Conservation (phyloP, 768 basidiomycete species). For the Mycena filopes region DNA sequence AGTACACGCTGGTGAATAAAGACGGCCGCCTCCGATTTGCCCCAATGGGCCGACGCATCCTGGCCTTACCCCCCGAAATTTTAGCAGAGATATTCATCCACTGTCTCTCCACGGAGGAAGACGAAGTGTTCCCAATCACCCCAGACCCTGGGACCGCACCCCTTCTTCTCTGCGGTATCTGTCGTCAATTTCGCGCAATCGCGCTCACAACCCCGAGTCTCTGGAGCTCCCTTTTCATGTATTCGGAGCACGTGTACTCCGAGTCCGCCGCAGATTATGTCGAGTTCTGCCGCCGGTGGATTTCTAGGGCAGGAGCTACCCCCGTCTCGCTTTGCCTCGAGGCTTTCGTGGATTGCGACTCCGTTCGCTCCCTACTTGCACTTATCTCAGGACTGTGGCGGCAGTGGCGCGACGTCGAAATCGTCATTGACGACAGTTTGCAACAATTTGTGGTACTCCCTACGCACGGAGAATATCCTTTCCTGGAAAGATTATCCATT, state of each 20-base stretch:
- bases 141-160: background rate
- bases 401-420: background rate
- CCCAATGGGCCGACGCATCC: too few species aligned
- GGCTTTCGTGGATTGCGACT: background rate
- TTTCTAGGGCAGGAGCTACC: background rate
- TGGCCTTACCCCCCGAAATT: background rate
- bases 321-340: background rate
- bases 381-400: background rate
- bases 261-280: background rate
- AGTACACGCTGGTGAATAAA: too few species aligned
- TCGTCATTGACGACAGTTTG: background rate
- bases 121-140: background rate
- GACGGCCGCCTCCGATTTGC: too few species aligned
- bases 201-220: background rate
- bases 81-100: slow-evolving; percentile 24
- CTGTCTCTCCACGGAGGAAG: slow-evolving; percentile 21
- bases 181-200: background rate
- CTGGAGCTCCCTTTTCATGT: background rate
- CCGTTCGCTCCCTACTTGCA: background rate
- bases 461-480: too few species aligned
- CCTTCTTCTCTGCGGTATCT: background rate
- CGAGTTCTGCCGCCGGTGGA: background rate
- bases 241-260: background rate
- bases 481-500: background rate
- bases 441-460: too few species aligned